Evolutionary conservation across 106 monocot species (phyloP), one percentile per base, ranked within the genome.

Genomic region (Narthecium ossifragum): DNA sequence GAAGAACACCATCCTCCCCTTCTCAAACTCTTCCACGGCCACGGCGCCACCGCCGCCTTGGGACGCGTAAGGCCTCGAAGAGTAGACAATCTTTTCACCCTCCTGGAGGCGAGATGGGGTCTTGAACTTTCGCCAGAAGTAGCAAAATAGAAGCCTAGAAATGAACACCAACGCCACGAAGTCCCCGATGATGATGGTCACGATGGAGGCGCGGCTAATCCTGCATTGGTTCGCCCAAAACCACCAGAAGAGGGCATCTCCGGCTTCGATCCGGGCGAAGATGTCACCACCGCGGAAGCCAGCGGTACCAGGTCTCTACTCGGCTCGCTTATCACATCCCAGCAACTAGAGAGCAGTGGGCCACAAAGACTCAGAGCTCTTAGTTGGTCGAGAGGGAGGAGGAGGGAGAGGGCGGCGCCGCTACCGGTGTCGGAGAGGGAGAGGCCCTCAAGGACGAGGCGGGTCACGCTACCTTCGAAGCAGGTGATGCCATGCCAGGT

Each of bases 1-100:
- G 34, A 92, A 77, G 61, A 92, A 92, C 51, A 81, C 75, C 46
- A 92, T 54, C 70, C 70, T 67, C 67, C 75, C 86, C 59, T 57
- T 53, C 71, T 86, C 43, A 43, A 43, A 43, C 4, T 18, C 43
- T 3, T 15, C 39, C n/a, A n/a, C n/a, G n/a, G n/a, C n/a, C n/a
- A n/a, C n/a, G 39, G 43, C 43, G 6, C 17, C 4, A 18, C 17
- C 2, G 43, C 92, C 26, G 63, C 67, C 25, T 54, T 71, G 2
- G 43, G 17, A 1, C 17, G 17, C 6, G 43, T 43, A 43, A 4
- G 43, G 43, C 17, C 43, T 43, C 43, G 43, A 4, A 43, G 43
- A 43, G 43, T 43, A 43, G 10, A 43, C 43, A 18, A 43, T 43
- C 18, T 43, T 43, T 3, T 43, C 43, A 13, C 43, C 43, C 43